These are phyloP conservation scores for Dictyostelium firmibasis DNA, from an alignment of 78 protist species.

Conservation along the genomic window DNA sequence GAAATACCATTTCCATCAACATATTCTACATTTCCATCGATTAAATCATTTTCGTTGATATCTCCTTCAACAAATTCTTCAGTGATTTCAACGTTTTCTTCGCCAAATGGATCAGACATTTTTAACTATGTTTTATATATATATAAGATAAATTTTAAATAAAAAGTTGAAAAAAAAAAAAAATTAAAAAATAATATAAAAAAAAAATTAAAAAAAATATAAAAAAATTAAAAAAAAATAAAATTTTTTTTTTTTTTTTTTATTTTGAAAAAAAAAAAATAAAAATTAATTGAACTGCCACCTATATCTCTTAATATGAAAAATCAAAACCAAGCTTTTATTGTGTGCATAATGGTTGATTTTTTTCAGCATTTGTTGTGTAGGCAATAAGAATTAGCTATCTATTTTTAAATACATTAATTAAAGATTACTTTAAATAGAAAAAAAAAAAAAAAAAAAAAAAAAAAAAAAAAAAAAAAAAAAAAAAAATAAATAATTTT, in stretches of 20 bases:
- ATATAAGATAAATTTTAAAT: background rate
- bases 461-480: too few relatives aligned
- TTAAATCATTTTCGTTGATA: background rate
- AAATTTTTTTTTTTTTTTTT: background rate
- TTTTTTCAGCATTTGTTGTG: too few relatives aligned
- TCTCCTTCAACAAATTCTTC: slow-evolving; percentile 69
- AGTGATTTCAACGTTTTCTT: slow-evolving; percentile 26
- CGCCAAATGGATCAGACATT: slow-evolving; percentile 68
- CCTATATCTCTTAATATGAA: background rate
- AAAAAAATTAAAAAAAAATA: background rate
- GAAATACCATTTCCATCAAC: slow-evolving; percentile 24
- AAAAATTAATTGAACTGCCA: background rate
- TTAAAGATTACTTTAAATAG: too few relatives aligned
- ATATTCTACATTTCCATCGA: background rate
- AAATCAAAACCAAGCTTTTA: too few relatives aligned
- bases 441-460: too few relatives aligned
- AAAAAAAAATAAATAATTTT: too few relatives aligned
- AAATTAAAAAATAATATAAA: background rate
- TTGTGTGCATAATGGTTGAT: too few relatives aligned
- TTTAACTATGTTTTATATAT: background rate
- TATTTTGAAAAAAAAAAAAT: background rate
- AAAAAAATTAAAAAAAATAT: background rate
- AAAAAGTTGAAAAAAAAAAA: background rate
- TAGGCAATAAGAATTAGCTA: too few relatives aligned
- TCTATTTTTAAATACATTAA: too few relatives aligned